These are phyloP conservation scores for Pythium insidiosum DNA, from an alignment of 352 stramenopile genomes.

Conservation along the genomic window DNA sequence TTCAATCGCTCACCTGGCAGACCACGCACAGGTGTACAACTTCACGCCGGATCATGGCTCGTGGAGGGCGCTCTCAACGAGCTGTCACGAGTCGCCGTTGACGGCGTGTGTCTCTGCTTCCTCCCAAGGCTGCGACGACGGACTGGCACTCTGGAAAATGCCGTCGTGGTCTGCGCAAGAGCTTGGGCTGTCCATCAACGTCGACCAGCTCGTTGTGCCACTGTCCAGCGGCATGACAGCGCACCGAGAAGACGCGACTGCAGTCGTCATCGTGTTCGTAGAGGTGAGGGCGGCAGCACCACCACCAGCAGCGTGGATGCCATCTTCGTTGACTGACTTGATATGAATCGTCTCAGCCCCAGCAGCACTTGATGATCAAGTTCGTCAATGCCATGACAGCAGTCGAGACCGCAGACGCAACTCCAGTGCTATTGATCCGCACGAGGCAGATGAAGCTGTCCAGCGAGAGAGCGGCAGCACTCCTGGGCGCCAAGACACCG, in stretches of 20 bases:
- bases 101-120: too few relatives aligned
- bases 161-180: conserved; percentile 30
- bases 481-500: conserved; percentile 18
- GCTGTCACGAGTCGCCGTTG: conserved; percentile 20
- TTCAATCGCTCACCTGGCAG: neutral
- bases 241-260: conserved; percentile 16
- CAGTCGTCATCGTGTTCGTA: conserved; percentile 32
- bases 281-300: too few relatives aligned
- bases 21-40: conserved; percentile 46
- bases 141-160: conserved; percentile 37
- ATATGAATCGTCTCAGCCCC: conserved; percentile 17
- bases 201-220: conserved; percentile 39
- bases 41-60: conserved; percentile 48
- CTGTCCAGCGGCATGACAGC: conserved; percentile 28
- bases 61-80: conserved; percentile 30
- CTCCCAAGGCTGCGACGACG: too few relatives aligned
- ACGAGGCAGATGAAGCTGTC: conserved; percentile 47
- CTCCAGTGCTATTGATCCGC: conserved; percentile 24
- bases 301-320: too few relatives aligned
- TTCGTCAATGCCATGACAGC: conserved; percentile 27
- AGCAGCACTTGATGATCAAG: conserved; percentile 30
- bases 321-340: neutral
- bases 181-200: conserved; percentile 28
- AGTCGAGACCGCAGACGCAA: neutral
- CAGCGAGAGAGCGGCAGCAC: conserved; percentile 18